phyloP scores from a whole-genome alignment of 2,329 filamentous ascomycete species.

The Neonectria sp. region DNA sequence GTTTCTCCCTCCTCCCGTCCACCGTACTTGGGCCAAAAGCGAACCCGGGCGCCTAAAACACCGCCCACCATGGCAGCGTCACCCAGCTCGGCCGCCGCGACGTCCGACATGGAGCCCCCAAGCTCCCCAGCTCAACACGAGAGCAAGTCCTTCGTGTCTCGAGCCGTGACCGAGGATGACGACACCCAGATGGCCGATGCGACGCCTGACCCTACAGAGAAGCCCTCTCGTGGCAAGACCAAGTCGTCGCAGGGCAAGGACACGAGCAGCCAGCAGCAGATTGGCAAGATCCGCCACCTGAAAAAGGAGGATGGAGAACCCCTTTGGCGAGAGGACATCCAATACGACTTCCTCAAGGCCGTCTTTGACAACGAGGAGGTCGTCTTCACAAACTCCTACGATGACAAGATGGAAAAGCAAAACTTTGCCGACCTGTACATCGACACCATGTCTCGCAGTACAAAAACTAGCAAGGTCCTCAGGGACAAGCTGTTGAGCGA shows the following conservation, averaged over 20 bases:
- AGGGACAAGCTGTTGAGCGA: conserved; percentile 97
- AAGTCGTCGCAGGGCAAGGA: conserved; percentile 55
- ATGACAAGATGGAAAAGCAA: conserved; percentile 71
- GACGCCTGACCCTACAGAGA: conserved; percentile 61
- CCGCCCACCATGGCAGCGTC: conserved; percentile 56
- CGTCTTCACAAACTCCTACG: conserved; percentile 95
- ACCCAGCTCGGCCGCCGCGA: conserved; percentile 57
- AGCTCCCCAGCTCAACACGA: conserved; percentile 62
- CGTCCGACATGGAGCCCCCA: conserved; percentile 62
- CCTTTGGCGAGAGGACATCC: conserved; percentile 89
- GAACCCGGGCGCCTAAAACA: conserved; percentile 27
- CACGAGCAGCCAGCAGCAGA: conserved; percentile 54
- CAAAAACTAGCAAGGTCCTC: conserved; percentile 98
- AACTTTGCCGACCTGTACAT: conserved; percentile 97
- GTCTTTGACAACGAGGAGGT: conserved; percentile 82
- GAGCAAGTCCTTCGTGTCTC: conserved; percentile 63
- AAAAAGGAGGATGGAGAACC: conserved; percentile 93
- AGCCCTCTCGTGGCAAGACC: conserved; percentile 54
- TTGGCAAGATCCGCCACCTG: conserved; percentile 84
- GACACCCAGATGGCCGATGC: conserved; percentile 60
- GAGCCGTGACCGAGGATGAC: conserved; percentile 63
- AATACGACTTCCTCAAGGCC: conserved; percentile 86
- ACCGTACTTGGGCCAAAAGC: conserved; percentile 13
- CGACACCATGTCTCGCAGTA: conserved; percentile 98
- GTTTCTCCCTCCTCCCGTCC: conserved; percentile 16